A percentile compares a stretch with the other conserved stretches of the same genome.
phyloP scores from a whole-genome alignment of 2,329 filamentous ascomycete species.

The Fusarium staphyleae region DNA sequence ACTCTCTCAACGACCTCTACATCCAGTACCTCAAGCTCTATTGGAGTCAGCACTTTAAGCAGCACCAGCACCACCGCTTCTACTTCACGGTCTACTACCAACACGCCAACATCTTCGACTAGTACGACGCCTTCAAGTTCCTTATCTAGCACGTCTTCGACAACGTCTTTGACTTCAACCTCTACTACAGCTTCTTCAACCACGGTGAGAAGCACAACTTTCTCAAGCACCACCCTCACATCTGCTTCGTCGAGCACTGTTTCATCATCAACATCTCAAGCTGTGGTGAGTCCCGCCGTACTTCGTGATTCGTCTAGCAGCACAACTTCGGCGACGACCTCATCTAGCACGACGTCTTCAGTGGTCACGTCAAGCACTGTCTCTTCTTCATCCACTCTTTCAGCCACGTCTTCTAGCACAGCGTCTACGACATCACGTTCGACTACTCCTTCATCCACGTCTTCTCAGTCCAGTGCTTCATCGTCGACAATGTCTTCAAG shows the following conservation, averaged over 20 bases:
- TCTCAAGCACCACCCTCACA: neutral
- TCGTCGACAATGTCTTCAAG: neutral
- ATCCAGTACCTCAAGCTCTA: neutral
- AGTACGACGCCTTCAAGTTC: neutral
- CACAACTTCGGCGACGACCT: neutral
- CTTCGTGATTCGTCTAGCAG: neutral
- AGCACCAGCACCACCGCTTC: neutral
- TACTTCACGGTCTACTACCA: neutral
- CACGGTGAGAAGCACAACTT: neutral
- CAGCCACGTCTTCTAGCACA: neutral
- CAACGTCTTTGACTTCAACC: neutral
- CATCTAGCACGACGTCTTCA: conserved; percentile 22
- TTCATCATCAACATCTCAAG: neutral
- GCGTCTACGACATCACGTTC: conserved; percentile 4
- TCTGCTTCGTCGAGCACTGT: neutral
- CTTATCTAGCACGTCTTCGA: neutral
- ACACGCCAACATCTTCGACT: neutral
- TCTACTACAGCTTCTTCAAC: neutral
- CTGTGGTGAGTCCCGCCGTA: neutral
- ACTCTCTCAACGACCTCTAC: neutral
- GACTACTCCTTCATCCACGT: neutral
- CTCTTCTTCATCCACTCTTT: conserved; percentile 25
- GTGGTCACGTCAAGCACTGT: neutral
- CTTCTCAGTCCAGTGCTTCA: too few species aligned
- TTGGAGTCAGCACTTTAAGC: neutral